Percentiles rank a stretch among this genome's conserved stretches.
These are phyloP conservation scores for Phytophthora sp. DNA, from an alignment of 352 stramenopile genomes.

Conservation along the genomic window DNA sequence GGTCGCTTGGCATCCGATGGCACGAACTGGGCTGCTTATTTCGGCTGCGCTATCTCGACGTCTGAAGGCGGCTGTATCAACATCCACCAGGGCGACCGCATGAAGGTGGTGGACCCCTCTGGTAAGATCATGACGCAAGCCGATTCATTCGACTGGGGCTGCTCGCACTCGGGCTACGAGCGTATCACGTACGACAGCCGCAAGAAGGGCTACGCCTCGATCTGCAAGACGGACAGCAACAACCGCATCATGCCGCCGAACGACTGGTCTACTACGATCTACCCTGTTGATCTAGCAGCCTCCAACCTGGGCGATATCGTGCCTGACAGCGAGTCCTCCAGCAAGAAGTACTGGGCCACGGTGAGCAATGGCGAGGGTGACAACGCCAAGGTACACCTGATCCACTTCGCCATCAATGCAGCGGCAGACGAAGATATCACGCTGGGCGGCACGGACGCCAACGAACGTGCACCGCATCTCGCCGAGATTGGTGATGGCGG, in stretches of 20 bases:
- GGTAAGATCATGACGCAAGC: conserved; percentile 37
- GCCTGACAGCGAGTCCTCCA: conserved; percentile 22
- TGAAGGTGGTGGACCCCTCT: conserved; percentile 51
- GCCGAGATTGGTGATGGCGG: conserved; percentile 41
- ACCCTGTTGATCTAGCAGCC: conserved; percentile 48
- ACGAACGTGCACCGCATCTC: conserved; percentile 53
- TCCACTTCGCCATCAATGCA: conserved; percentile 52
- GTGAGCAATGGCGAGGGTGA: conserved; percentile 42
- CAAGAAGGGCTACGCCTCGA: conserved; percentile 42
- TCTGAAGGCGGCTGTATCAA: conserved; percentile 59
- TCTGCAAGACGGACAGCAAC: conserved; percentile 68
- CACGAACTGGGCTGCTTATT: conserved; percentile 64
- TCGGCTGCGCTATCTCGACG: conserved; percentile 50
- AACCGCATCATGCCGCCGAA: conserved; percentile 64
- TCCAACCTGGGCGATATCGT: conserved; percentile 60
- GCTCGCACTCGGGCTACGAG: conserved; percentile 63
- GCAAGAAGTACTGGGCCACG: conserved; percentile 56
- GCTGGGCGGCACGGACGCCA: conserved; percentile 43
- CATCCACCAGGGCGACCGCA: conserved; percentile 66
- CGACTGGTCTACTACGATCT: conserved; percentile 52
- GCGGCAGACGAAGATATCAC: conserved; percentile 47
- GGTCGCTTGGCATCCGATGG: conserved; percentile 58
- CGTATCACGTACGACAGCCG: conserved; percentile 55
- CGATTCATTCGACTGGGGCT: conserved; percentile 56
- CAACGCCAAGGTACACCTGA: conserved; percentile 52